Percentiles rank a stretch among this genome's conserved stretches.
Evolutionary conservation across 2,329 filamentous ascomycete genomes (phyloP).

Genomic region (Torrubiella hemipterigena): DNA sequence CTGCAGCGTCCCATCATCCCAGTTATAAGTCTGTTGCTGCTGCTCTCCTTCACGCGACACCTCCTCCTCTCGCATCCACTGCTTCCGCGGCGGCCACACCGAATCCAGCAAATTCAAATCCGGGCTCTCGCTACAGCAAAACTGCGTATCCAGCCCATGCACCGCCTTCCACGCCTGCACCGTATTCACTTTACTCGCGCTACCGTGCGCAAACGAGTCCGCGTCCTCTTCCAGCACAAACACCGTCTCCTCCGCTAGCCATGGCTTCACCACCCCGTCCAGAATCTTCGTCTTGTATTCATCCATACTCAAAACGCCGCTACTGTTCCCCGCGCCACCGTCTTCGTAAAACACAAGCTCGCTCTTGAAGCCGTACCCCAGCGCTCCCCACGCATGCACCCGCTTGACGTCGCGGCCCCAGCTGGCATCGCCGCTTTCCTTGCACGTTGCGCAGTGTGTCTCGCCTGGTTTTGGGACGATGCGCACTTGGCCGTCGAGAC

Average conservation of each 20-base stretch:
- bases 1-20: conserved; percentile 20
- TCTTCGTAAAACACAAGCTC: conserved; percentile 25
- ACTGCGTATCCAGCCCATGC: conserved; percentile 18
- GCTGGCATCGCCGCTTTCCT: conserved; percentile 9
- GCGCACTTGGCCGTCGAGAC: conserved; percentile 22
- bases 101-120: conserved; percentile 23
- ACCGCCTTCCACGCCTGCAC: conserved; percentile 24
- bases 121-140: conserved; percentile 23
- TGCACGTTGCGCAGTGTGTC: conserved; percentile 17
- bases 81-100: conserved; percentile 21
- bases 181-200: conserved; percentile 20
- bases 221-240: conserved; percentile 23
- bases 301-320: conserved; percentile 20
- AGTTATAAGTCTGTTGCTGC: too few species aligned
- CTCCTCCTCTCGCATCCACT: conserved; percentile 15
- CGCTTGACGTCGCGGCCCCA: conserved; percentile 21
- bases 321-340: conserved; percentile 18
- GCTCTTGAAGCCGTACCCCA: conserved; percentile 24
- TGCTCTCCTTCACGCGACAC: too few species aligned
- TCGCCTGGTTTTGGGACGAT: conserved; percentile 22
- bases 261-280: conserved; percentile 19
- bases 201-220: conserved; percentile 22
- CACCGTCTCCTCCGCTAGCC: conserved; percentile 13
- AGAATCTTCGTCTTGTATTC: conserved; percentile 22
- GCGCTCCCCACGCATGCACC: conserved; percentile 21